Evolutionary conservation across 2,329 filamentous ascomycete species (phyloP), one percentile per base, ranked within the genome.

Genomic region (Apiospora kogelbergensis): DNA sequence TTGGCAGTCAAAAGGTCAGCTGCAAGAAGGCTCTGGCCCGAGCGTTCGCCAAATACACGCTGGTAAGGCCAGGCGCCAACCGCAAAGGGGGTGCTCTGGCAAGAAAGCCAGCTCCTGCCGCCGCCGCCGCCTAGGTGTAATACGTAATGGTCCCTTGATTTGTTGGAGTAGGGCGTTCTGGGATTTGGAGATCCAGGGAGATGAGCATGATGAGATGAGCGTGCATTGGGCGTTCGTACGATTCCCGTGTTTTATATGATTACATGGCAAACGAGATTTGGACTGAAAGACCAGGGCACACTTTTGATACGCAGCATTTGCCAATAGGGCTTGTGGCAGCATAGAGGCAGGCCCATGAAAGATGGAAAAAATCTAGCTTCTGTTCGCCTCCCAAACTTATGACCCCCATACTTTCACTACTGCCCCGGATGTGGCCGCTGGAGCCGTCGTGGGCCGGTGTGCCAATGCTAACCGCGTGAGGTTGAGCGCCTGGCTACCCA

Each of bases 11-110:
- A 80, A 99, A 99, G 84, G 90, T 98, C 76, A 97, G 93, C 83
- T 96, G 93, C 83, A 99, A 98, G 88, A 98, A 97, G 85, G 94
- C 96, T 20, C 87, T 99, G 60, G 93, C 94, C 0, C 88, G 96
- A 70, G 94, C 96, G 5, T 99, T 99, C 84, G 94, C 96, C 76
- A 99, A 99, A 84, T 99, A 98, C 78, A 93, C 91, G 1, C 80
- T 90, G 66, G 84, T 83, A 9, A 80, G 86, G 71, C 85, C 86
- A 0, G 83, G 83, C n/a, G 75, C 74, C 15, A 66, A 70, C 5
- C 73, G 68, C 40, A 74, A 71, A 66, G 70, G 71, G 22, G 73
- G 72, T 24, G 68, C 65, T 11, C 30, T 66, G 30, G 44, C 65
- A 22, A 33, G 65, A n/a, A 44, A 46, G 65, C 65, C 65, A 13